Evolutionary conservation across 2,329 filamentous ascomycete genomes (phyloP), one percentile per base, ranked within the genome.

Genomic region (Aspergillus sp.): DNA sequence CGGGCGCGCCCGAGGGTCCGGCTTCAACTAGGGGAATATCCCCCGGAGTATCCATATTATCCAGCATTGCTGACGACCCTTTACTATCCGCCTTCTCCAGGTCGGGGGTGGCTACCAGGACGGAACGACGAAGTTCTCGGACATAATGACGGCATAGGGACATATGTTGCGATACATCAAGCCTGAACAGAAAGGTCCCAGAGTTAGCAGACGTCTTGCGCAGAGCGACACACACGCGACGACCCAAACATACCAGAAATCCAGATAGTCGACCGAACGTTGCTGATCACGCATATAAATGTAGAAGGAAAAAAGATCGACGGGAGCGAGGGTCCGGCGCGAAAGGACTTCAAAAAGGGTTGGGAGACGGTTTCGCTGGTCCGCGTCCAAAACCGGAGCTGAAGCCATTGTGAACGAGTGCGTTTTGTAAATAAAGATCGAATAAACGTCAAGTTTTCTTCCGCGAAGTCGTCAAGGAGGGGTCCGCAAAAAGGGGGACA

Each of bases 281-380:
- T 98, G 93, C 70, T 96, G 90, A 68, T 98, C 94, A 61, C 93
- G 82, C 93, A 98, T 98, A 72, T 95, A 98, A 60, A 98, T 98
- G 72, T 98, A 98, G 74, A 98, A 98, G 2, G 90, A 96, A 69
- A 95, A 98, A 7, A 98, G 77, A 63, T 98, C 94, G 48, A 98
- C 91, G 0, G 93, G 93, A 42, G 94, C 88, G 19, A 94, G 78
- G n/a, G 93, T 98, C 54, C 89, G 83, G 56, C 94, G 83, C 65
- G 88, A 95, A 51, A 98, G 75, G 47, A 98, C 93, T 71, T 98
- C 94, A 65, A 94, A 96, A 44, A 98, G 80, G 1, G 89, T 96
- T 41, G 93, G 93, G 49, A 98, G 80, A 55, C 93, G 81, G 65
- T 94, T 94, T 61, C 93, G 83, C 58, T 71, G 64, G 59, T 73